These are phyloP conservation scores for Ceratonia siliqua DNA, from an alignment of 306 rosid genomes.

Conservation along the genomic window DNA sequence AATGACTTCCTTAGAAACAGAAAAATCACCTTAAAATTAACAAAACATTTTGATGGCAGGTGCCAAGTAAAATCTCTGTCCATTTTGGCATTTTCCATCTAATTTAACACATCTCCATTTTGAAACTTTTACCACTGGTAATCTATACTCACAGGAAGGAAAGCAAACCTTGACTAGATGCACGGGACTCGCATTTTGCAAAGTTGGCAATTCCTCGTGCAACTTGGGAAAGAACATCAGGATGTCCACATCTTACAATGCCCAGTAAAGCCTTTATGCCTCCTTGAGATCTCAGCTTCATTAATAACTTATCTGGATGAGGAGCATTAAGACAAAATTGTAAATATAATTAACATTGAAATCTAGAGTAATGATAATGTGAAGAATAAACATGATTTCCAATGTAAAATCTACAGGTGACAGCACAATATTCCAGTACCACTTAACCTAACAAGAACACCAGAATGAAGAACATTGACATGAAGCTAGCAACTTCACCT, in stretches of 20 bases:
- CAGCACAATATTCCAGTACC: not conserved
- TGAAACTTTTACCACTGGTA: not conserved
- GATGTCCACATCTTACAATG: constrained; percentile 95
- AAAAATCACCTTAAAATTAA: not conserved
- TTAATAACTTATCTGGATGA: constrained; percentile 76
- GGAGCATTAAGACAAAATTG: constrained; percentile 12
- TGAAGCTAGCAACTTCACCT: not conserved
- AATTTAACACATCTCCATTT: not conserved
- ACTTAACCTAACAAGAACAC: constrained; percentile 8
- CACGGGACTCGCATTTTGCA: constrained; percentile 97
- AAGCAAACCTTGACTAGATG: constrained; percentile 74
- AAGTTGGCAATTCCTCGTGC: constrained; percentile 98
- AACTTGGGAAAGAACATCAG: constrained; percentile 97
- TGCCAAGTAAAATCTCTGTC: not conserved
- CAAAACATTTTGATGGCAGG: constrained; percentile 7
- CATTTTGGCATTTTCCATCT: constrained; percentile 28
- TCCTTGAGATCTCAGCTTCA: constrained; percentile 83
- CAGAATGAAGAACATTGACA: constrained; percentile 15
- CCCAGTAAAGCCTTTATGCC: constrained; percentile 94
- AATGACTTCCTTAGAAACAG: not conserved
- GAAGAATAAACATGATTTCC: not conserved
- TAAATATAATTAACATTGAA: constrained; percentile 6
- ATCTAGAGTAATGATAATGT: not conserved
- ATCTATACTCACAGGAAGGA: not conserved
- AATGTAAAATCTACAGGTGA: constrained; percentile 9